phyloP scores from a whole-genome alignment of 768 basidiomycete genomes.

The Auricularia sp. region DNA sequence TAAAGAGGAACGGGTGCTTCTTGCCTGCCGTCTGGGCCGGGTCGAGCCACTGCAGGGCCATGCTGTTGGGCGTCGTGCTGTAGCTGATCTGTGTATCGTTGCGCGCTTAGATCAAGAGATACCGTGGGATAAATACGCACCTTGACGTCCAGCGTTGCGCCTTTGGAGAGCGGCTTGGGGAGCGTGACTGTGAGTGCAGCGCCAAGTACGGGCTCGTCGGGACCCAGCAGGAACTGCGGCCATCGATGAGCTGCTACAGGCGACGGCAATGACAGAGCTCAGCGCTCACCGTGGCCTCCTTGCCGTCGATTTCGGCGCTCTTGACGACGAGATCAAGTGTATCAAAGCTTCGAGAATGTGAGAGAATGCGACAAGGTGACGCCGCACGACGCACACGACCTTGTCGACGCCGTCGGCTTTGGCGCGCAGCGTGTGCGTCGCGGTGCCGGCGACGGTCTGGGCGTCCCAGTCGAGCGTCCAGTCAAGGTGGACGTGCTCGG shows the following conservation, averaged over 20 bases:
- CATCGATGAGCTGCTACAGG: background rate
- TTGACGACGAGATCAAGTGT: conserved; percentile 56
- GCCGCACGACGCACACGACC: conserved; percentile 39
- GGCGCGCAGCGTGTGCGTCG: conserved; percentile 48
- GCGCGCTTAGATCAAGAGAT: too few species aligned
- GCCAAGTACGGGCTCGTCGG: conserved; percentile 64
- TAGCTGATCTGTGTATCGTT: conserved; percentile 36
- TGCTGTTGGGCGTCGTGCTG: conserved; percentile 59
- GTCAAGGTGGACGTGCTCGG: conserved; percentile 59
- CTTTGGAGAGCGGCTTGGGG: conserved; percentile 29
- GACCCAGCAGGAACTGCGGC: conserved; percentile 42
- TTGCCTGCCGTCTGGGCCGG: conserved; percentile 87
- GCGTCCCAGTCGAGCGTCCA: conserved; percentile 70
- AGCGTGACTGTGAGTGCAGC: conserved; percentile 58
- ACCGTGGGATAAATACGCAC: background rate
- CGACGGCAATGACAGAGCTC: background rate
- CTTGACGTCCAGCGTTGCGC: conserved; percentile 33
- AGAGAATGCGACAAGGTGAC: background rate
- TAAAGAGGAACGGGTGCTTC: conserved; percentile 76
- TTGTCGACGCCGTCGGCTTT: conserved; percentile 42
- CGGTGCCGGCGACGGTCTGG: conserved; percentile 53
- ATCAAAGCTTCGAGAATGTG: conserved; percentile 46
- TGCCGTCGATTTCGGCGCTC: conserved; percentile 42
- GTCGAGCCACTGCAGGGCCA: conserved; percentile 80
- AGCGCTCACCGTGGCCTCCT: conserved; percentile 34